Base-by-base conservation (phyloP, 1,284 basidiomycete species). In the Cutaneotrichosporon dermatis region DNA sequence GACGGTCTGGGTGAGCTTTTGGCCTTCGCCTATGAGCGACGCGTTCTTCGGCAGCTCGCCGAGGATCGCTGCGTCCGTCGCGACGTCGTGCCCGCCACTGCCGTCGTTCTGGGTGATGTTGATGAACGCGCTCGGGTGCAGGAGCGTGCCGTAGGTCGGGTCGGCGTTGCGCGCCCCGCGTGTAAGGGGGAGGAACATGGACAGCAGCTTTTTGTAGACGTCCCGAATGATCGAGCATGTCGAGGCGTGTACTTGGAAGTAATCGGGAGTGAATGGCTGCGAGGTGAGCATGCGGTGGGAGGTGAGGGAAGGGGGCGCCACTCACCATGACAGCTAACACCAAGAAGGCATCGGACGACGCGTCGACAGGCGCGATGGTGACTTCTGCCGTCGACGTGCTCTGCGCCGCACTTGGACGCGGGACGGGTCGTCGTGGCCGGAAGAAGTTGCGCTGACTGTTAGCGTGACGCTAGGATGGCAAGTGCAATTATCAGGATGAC, bases 201-300 rank as follows among this genome's bases (percentile, higher is more conserved):
- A 59, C 36, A 73, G 63, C 35, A 82, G 69, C 61, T 80, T 80
- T 49, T 72, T 72, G 71, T 82, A 82, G 4, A 80, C 66, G 54
- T 80, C 78, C 13, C 77, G 73, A 51, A 82, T 72, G 58, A 80
- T 76, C 39, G 79, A 78, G 66, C 80, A 81, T 13, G 79, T 67
- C 9, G 80, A 76, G 34, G 77, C 74, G 58, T 81, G 74, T 16
- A 77, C 75, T 69, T 81, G 78, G 66, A 80, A 70, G 76, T 79
- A 72, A 78, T 81, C 80, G 25, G 80, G 76, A 9, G 78, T 70
- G 66, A 82, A 82, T 2, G 81, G 81, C 79, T 81, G 62, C 6
- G 43, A 46, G 25, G 9, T 15, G 12, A 35, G 6, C 8, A 9
- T 10, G 7, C 16, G 4, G 16, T 8, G 16, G 3, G 6, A 4